phyloP scores from a whole-genome alignment of 176 grass and related monocot genomes.

The Triticum timopheevii region DNA sequence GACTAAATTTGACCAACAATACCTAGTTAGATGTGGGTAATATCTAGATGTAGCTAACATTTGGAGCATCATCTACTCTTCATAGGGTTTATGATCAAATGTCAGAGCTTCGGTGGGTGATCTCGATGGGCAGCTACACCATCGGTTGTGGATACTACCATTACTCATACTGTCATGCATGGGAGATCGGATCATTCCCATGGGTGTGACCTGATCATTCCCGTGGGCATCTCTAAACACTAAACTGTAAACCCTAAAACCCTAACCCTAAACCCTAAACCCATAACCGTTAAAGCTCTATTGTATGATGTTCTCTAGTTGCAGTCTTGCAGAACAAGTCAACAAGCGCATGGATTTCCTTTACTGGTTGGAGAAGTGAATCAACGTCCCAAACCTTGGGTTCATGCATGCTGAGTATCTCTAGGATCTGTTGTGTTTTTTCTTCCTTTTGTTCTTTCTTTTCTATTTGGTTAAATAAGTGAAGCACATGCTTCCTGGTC shows the following conservation, averaged over 20 bases:
- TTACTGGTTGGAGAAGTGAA: conserved; percentile 77
- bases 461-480: not conserved
- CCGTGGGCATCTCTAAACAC: conserved; percentile 53
- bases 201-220: conserved; percentile 74
- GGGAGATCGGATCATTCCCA: not conserved
- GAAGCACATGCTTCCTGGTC: not conserved
- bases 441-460: not conserved
- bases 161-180: conserved; percentile 70
- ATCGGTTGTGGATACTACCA: conserved; percentile 90
- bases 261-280: too few species aligned
- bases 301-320: conserved; percentile 69
- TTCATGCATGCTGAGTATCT: not conserved
- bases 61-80: too few species aligned
- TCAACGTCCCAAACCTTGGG: too few species aligned
- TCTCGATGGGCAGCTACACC: conserved; percentile 86
- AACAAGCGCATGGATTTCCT: conserved; percentile 81
- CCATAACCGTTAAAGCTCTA: conserved; percentile 60
- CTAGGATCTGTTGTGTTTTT: too few species aligned
- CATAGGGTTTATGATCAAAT: conserved; percentile 3
- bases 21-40: not conserved
- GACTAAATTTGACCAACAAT: not conserved
- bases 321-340: conserved; percentile 64
- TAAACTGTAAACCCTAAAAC: too few species aligned
- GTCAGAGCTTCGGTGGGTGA: conserved; percentile 84
- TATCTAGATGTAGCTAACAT: too few species aligned